phyloP scores from a whole-genome alignment of 177 flowering plant genomes.

The Vitis hybrid region DNA sequence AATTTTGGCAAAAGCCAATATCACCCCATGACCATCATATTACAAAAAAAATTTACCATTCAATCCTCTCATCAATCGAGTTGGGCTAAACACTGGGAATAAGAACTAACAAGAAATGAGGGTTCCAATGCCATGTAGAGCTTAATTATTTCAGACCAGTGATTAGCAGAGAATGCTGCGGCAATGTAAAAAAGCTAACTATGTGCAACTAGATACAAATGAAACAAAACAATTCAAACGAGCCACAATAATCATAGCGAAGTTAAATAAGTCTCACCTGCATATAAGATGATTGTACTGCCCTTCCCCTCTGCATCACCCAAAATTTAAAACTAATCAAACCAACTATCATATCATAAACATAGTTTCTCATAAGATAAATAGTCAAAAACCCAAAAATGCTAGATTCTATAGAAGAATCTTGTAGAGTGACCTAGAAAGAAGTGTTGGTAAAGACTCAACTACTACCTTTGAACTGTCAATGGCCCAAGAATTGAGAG shows the following conservation, averaged over 20 bases:
- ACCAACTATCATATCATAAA: background rate
- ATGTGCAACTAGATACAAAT: background rate
- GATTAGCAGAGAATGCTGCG: no score
- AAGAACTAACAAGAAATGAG: background rate
- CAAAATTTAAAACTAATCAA: background rate
- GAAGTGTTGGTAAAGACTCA: background rate
- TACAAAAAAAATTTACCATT: no score
- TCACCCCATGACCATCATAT: no score
- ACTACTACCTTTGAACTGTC: constrained; percentile 54
- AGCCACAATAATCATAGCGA: no score
- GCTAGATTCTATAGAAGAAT: background rate
- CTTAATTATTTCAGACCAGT: background rate
- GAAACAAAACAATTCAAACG: background rate
- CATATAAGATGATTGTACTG: constrained; percentile 54
- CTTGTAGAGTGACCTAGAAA: no score
- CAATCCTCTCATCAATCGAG: no score
- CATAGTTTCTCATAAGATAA: background rate
- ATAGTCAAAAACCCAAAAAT: constrained; percentile 1
- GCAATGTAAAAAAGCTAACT: no score
- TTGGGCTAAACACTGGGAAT: no score
- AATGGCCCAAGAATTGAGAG: constrained; percentile 81
- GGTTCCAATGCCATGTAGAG: background rate
- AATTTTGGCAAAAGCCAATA: no score
- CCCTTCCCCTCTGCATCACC: constrained; percentile 62
- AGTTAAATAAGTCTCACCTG: constrained; percentile 47